Conservation (phyloP, 225 moss, liverwort and hornwort species). For the Neckera pumila region DNA sequence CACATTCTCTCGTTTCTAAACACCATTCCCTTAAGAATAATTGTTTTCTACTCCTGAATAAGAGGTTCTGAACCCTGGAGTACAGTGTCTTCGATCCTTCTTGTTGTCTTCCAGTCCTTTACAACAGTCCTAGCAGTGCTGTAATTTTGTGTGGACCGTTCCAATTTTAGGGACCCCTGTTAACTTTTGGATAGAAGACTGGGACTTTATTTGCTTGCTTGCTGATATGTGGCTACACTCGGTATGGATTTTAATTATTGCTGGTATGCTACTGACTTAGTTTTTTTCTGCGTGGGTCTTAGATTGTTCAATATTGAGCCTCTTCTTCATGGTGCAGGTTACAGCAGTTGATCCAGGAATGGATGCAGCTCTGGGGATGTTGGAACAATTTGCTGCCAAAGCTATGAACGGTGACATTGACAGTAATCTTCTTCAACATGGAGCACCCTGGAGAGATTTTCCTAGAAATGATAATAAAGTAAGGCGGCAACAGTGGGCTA, state of each 20-base stretch:
- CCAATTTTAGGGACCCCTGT: neutral
- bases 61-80: neutral
- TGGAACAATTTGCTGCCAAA: conserved; percentile 66
- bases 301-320: neutral
- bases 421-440: conserved; percentile 52
- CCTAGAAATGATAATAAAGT: conserved; percentile 24
- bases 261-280: neutral
- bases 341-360: conserved; percentile 82
- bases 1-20: neutral
- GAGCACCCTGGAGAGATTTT: conserved; percentile 71
- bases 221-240: neutral
- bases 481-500: conserved; percentile 52
- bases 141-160: neutral
- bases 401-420: conserved; percentile 39
- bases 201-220: neutral
- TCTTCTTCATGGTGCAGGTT: conserved; percentile 32
- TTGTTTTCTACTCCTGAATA: neutral
- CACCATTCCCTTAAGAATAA: neutral
- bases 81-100: neutral
- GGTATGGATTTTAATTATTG: neutral
- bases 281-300: neutral
- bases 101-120: neutral
- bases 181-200: neutral
- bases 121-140: neutral
- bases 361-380: conserved; percentile 41